Evolutionary conservation across 805 yeast species (phyloP), one percentile per base, ranked within the genome.

Genomic region (Saturnispora diversa): DNA sequence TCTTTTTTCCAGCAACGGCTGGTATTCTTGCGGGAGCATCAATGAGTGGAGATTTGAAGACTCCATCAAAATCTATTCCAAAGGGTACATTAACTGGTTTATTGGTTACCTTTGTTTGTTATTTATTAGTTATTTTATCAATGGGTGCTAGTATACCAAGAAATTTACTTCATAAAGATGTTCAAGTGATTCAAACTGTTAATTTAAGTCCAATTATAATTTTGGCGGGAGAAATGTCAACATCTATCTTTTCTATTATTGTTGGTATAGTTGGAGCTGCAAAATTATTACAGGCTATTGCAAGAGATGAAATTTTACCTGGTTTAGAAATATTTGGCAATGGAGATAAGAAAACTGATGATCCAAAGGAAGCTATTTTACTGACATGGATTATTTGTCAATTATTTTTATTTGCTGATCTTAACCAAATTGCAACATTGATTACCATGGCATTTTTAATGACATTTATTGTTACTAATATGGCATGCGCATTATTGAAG

Each of bases 11-110:
- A 9, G 96, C 98, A 1, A 90, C 98, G 0, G 96, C 97, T 6
- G 99, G 99, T 43, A 88, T 92, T 21, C 81, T 92, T 60, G 97
- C 98, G 2, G 99, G 99, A 13, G 97, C 98, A 2, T 84, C 95
- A 19, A 92, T 92, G 99, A 86, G 96, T 30, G 97, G 98, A 15
- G 96, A 87, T 51, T 68, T 92, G 47, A 65, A 73, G 42, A 77
- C 73, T 41, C 99, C 99, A 0, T 85, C 96, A 0, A 76, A 74
- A 52, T 76, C 94, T 1, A 92, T 92, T 34, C 98, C 99, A 0
- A 70, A 72, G 45, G 99, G 99, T n/a, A 92, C 98, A 0, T 60
- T 92, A 21, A 75, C 79, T 68, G 98, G 97, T 0, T 63, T 90
- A 7, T 49, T 77, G 4, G 62, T 86, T 28, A 88, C 97, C 0